Evolutionary conservation across 371 early-diverging fungal species (phyloP).

Genomic region (Circinella umbellata): DNA sequence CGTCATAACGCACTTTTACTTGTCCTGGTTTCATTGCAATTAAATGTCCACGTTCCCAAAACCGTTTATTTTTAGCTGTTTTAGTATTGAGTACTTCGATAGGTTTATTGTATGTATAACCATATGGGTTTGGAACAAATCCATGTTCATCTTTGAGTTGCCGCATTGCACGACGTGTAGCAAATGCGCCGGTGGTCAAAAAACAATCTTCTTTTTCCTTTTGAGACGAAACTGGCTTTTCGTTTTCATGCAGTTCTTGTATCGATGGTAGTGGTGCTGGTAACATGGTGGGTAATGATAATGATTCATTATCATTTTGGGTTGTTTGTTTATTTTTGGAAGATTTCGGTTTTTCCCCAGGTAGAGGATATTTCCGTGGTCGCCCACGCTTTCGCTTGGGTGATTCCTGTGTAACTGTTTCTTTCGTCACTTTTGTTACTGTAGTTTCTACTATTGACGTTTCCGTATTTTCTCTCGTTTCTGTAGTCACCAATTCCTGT

Average conservation of each 20-base stretch:
- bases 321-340: no score
- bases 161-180: slow-evolving; percentile 47
- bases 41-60: slow-evolving; percentile 54
- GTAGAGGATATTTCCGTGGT: slow-evolving; percentile 6
- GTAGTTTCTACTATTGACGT: not conserved
- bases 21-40: slow-evolving; percentile 51
- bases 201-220: slow-evolving; percentile 3
- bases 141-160: slow-evolving; percentile 49
- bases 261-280: not conserved
- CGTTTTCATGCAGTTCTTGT: not conserved
- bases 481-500: no score
- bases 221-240: no score
- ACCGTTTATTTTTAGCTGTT: slow-evolving; percentile 33
- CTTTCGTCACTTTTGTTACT: not conserved
- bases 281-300: not conserved
- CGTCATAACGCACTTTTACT: slow-evolving; percentile 63
- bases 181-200: slow-evolving; percentile 53
- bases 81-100: slow-evolving; percentile 45
- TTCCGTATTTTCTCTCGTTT: no score
- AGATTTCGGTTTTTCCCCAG: not conserved
- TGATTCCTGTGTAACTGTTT: not conserved
- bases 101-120: slow-evolving; percentile 34
- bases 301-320: no score
- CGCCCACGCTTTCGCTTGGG: slow-evolving; percentile 8
- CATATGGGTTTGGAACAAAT: slow-evolving; percentile 52